Percentiles rank a stretch among this genome's conserved stretches.
These are phyloP conservation scores for Euphorbia tirucalli DNA, from an alignment of 345 rosid species.

Conservation along the genomic window DNA sequence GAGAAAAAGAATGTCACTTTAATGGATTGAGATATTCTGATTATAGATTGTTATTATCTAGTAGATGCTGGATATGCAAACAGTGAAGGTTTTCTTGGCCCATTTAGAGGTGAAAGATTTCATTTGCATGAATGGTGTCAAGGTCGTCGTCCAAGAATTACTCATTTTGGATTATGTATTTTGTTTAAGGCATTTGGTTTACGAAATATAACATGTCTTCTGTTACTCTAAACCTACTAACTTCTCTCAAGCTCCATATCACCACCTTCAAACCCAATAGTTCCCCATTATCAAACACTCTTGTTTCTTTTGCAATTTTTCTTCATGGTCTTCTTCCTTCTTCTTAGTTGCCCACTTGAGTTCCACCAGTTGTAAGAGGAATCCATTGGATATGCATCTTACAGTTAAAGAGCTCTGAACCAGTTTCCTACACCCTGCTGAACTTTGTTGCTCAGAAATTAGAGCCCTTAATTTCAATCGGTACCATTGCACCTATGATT, in stretches of 20 bases:
- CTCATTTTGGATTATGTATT: too few species aligned
- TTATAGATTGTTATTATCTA: neutral
- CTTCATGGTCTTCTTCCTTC: neutral
- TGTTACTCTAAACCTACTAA: neutral
- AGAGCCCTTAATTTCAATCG: too few species aligned
- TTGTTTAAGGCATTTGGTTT: neutral
- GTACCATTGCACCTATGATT: too few species aligned
- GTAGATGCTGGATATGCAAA: neutral
- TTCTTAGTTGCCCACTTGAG: too few species aligned
- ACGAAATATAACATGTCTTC: constrained; percentile 1
- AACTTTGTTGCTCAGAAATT: too few species aligned
- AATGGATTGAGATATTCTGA: too few species aligned
- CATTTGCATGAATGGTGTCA: neutral
- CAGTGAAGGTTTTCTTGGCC: neutral
- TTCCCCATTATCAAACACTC: neutral
- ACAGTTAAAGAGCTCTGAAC: too few species aligned
- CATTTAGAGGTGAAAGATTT: neutral
- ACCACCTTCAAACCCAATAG: neutral
- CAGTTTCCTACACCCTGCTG: too few species aligned
- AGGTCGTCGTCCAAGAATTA: neutral
- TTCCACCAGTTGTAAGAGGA: too few species aligned
- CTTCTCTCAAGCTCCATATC: neutral
- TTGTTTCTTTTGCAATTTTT: neutral
- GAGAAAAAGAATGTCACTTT: too few species aligned
- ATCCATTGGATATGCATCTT: too few species aligned